Percentiles rank a stretch among this genome's conserved stretches.
Evolutionary conservation across 2,329 filamentous ascomycete species (phyloP).

Genomic region (Penicillium griseofulvum): DNA sequence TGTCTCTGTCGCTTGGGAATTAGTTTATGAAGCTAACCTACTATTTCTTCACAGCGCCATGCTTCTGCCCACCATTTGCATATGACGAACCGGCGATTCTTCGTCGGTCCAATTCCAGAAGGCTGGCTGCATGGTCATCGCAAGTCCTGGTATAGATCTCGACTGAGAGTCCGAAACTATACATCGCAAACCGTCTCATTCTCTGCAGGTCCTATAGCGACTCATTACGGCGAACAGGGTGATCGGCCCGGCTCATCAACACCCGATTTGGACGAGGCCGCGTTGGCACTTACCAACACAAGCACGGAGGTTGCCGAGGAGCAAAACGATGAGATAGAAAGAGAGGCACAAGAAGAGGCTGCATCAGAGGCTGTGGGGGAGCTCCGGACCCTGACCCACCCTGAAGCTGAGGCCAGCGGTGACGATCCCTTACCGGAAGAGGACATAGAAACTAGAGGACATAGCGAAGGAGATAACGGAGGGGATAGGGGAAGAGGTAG

Average conservation of each 20-base stretch:
- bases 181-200: slow-evolving; percentile 53
- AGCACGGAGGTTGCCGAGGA: slow-evolving; percentile 5
- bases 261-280: slow-evolving; percentile 13
- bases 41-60: slow-evolving; percentile 50
- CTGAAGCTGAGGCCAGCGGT: slow-evolving; percentile 16
- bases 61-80: slow-evolving; percentile 61
- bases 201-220: slow-evolving; percentile 46
- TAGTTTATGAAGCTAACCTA: slow-evolving; percentile 2
- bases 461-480: neutral
- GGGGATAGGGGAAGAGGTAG: neutral
- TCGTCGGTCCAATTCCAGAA: slow-evolving; percentile 64
- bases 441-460: neutral
- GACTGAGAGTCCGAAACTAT: slow-evolving; percentile 46
- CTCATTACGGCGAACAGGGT: slow-evolving; percentile 42
- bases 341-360: slow-evolving; percentile 14
- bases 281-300: slow-evolving; percentile 19
- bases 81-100: slow-evolving; percentile 60
- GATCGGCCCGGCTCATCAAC: slow-evolving; percentile 23
- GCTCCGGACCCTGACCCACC: slow-evolving; percentile 27
- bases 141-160: slow-evolving; percentile 60
- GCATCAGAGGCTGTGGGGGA: slow-evolving; percentile 14
- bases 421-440: slow-evolving; percentile 3
- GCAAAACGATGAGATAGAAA: slow-evolving; percentile 10
- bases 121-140: slow-evolving; percentile 63
- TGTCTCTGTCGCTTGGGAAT: slow-evolving; percentile 7